Conservation (phyloP, 208 protist genomes). For the Balamuthia mandrillaris region DNA sequence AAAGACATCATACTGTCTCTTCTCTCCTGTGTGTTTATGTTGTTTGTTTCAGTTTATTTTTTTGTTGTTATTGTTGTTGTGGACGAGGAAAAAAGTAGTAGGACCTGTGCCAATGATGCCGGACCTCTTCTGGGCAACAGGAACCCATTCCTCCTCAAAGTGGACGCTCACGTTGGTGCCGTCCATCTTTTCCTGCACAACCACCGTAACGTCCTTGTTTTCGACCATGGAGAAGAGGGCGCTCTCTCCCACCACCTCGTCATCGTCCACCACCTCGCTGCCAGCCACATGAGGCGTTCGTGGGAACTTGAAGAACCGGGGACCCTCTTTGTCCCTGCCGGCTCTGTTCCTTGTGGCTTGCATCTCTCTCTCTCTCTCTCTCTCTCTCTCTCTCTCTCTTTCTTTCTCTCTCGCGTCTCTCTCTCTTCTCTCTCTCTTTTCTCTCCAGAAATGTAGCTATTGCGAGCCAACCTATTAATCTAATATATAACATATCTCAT, state of each 20-base stretch:
- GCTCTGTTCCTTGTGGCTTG: too few relatives aligned
- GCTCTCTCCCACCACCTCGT: constrained; percentile 6
- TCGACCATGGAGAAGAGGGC: not conserved
- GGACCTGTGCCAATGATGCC: not conserved
- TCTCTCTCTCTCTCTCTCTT: too few relatives aligned
- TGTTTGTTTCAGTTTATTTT: not conserved
- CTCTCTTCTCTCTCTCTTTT: too few relatives aligned
- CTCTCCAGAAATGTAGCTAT: too few relatives aligned
- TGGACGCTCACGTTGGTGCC: constrained; percentile 34
- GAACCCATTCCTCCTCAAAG: constrained; percentile 33
- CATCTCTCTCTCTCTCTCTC: too few relatives aligned
- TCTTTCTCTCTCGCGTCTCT: too few relatives aligned
- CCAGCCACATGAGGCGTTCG: constrained; percentile 1
- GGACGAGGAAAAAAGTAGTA: not conserved
- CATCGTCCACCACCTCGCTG: constrained; percentile 15
- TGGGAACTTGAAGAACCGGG: not conserved
- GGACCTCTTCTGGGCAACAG: constrained; percentile 19
- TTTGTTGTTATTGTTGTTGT: not conserved
- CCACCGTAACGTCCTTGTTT: not conserved
- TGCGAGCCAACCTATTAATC: too few relatives aligned
- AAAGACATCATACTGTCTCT: constrained; percentile 28
- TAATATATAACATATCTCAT: too few relatives aligned
- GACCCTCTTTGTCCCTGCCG: too few relatives aligned
- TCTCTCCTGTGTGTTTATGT: not conserved
- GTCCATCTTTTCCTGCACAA: constrained; percentile 39